Conservation (phyloP, 2,329 filamentous ascomycete genomes). For the Xylariaceae sp. region DNA sequence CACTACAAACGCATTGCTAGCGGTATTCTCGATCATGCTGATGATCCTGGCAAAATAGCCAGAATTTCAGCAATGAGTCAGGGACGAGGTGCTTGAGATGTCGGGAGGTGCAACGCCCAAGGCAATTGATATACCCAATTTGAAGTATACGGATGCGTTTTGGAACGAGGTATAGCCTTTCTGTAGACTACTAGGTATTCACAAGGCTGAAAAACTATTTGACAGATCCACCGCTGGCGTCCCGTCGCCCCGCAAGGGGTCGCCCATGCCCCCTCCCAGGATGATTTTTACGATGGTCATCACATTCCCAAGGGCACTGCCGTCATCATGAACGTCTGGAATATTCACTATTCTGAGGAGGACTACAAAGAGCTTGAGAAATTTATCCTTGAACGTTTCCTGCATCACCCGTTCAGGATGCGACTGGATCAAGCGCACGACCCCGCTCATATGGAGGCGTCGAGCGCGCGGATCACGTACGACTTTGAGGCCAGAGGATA, state of each 20-base stretch:
- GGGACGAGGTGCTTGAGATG: neutral
- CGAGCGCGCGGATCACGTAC: neutral
- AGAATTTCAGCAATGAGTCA: neutral
- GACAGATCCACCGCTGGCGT: slow-evolving; percentile 2
- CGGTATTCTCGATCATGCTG: neutral
- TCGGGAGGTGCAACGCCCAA: neutral
- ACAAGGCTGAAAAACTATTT: neutral
- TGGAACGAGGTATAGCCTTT: neutral
- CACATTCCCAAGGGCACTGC: slow-evolving; percentile 5
- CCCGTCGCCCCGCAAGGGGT: slow-evolving; percentile 4
- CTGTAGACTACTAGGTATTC: neutral
- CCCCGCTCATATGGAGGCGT: neutral
- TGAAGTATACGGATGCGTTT: neutral
- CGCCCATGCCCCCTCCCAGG: neutral
- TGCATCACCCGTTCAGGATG: neutral
- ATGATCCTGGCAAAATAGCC: neutral
- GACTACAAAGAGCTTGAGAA: slow-evolving; percentile 1
- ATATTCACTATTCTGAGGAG: slow-evolving; percentile 1
- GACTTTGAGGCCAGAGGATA: no score
- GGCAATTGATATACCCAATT: neutral
- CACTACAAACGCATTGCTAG: neutral
- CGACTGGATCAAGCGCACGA: neutral
- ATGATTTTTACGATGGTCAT: slow-evolving; percentile 5
- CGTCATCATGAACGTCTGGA: slow-evolving; percentile 7
- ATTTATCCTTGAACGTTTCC: slow-evolving; percentile 3